These are phyloP conservation scores for Cucumis variabilis DNA, from an alignment of 331 rosid species.

Conservation along the genomic window DNA sequence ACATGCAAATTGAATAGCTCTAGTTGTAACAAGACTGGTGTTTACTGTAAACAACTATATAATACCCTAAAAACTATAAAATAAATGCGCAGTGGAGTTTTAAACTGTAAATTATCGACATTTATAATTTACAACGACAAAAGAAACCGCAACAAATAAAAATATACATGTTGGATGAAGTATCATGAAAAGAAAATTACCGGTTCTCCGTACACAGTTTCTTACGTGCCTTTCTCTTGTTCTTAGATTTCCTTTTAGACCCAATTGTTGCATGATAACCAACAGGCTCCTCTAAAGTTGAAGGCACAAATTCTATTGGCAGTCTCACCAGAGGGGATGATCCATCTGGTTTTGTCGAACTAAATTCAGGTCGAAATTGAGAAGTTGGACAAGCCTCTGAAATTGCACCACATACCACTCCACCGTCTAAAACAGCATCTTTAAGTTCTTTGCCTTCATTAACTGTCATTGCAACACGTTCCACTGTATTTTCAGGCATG, in stretches of 20 bases:
- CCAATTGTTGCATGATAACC: constrained; percentile 27
- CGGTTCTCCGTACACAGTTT: constrained; percentile 37
- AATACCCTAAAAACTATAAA: neutral
- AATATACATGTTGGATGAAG: neutral
- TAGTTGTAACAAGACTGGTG: neutral
- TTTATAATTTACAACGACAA: neutral
- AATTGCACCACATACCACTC: constrained; percentile 27
- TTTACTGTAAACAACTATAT: neutral
- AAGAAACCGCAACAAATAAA: neutral
- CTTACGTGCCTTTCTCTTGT: constrained; percentile 52
- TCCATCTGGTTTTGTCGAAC: constrained; percentile 28
- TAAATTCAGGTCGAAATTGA: constrained; percentile 41
- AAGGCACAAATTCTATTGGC: constrained; percentile 40
- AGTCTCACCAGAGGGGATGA: constrained; percentile 19
- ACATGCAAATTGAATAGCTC: constrained; percentile 17
- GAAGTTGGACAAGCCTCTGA: constrained; percentile 10
- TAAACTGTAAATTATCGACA: neutral
- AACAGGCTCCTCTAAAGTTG: constrained; percentile 29
- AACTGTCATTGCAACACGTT: neutral
- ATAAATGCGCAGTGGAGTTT: neutral
- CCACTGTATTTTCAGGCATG: constrained; percentile 21
- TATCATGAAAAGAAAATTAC: constrained; percentile 38
- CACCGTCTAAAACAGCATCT: constrained; percentile 1
- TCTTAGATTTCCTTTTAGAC: constrained; percentile 51
- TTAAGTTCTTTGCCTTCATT: constrained; percentile 17